Conservation (phyloP, 306 rosid species). For the Ceratonia siliqua region DNA sequence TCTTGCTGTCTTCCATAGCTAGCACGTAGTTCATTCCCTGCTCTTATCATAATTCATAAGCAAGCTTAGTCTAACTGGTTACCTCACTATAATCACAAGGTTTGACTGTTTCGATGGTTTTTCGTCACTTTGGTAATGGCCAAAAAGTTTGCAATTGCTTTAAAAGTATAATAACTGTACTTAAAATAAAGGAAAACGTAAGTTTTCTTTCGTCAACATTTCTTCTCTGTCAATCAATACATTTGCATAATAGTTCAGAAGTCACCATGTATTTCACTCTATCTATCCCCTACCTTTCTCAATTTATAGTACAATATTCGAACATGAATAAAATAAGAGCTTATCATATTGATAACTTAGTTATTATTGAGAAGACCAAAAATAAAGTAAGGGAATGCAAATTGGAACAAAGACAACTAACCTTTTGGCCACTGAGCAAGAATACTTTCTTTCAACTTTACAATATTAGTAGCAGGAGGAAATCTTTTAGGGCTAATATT, state of each 20-base stretch:
- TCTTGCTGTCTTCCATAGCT: background rate
- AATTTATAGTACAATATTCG: background rate
- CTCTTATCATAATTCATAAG: background rate
- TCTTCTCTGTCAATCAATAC: constrained; percentile 1
- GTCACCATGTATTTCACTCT: background rate
- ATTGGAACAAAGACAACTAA: constrained; percentile 32
- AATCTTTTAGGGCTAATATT: constrained; percentile 85
- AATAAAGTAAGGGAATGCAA: background rate
- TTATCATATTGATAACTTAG: background rate
- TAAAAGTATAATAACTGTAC: background rate
- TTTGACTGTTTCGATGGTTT: background rate
- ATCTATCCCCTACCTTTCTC: background rate
- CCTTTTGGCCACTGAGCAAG: constrained; percentile 96
- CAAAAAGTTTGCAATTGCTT: background rate
- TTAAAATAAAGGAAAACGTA: background rate
- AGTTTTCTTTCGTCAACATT: background rate
- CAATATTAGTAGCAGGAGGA: constrained; percentile 77
- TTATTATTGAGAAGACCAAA: background rate
- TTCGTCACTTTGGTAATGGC: background rate
- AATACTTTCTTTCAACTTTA: constrained; percentile 74
- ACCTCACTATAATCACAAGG: background rate
- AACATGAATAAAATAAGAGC: constrained; percentile 15
- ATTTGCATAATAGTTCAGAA: background rate
- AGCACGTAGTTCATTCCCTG: background rate
- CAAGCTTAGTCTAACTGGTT: background rate